Evolutionary conservation across 139 green algal genomes (phyloP), one percentile per base, ranked within the genome.

Genomic region (Diplosphaera chodatii): DNA sequence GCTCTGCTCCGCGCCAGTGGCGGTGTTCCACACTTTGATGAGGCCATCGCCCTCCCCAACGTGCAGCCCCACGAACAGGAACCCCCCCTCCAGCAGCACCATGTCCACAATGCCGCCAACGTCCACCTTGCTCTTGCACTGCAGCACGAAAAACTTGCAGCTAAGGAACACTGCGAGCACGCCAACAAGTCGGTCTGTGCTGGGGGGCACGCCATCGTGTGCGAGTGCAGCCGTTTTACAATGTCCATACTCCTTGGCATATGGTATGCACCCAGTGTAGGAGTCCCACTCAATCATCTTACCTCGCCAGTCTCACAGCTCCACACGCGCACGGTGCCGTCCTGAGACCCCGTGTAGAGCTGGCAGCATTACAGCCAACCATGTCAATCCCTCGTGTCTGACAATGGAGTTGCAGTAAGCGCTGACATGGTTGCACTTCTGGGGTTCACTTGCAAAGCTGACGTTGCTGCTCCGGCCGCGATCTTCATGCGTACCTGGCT

Each of bases 11-110:
- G 56, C 27, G 30, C 71, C 80, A 20, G 75, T 88, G 13, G 73
- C 23, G 76, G 88, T 80, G 79, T 89, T 84, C 72, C 74, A 92
- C 16, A 76, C 69, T 40, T 82, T 85, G 74, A 89, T 78, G 64
- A 73, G 66, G 56, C 70, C 82, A 62, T 82, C 74, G 6, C 55
- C n/a, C 22, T 64, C 29, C 20, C 41, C 41, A 25, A 79, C 79
- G 33, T 86, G 84, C n/a, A 90, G 30, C 18, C 86, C 89, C 25
- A 90, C 88, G 77, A 93, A 89, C 32, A 94, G 76, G 71, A 83
- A 92, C 0, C 85, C 87, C 27, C 74, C 78, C 56, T 83, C 80
- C 63, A 87, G 66, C 40, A 94, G 74, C 62, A 94, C 73, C n/a
- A 72, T 80, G 63, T 88, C 81, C 20, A 93, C 86, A 31, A 85